Conservation (phyloP, 306 rosid genomes). For the Aeschynomene evenia region DNA sequence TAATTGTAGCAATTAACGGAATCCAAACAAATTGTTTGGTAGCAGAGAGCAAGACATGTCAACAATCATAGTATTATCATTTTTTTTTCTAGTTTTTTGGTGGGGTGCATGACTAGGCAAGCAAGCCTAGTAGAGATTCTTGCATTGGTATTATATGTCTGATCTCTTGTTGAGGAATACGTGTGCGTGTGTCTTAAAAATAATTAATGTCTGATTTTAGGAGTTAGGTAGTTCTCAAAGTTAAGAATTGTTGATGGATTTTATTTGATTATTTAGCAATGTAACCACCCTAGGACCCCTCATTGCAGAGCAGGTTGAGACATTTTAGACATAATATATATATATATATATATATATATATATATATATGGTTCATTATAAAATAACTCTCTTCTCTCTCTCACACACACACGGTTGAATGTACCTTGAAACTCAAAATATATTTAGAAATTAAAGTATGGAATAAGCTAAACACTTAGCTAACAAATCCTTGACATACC, state of each 20-base stretch:
- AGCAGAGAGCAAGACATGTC: slow-evolving; percentile 51
- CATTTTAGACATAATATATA: slow-evolving; percentile 3
- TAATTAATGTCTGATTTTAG: slow-evolving; percentile 12
- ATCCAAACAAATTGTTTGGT: slow-evolving; percentile 33
- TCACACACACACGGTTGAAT: neutral
- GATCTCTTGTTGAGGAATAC: slow-evolving; percentile 41
- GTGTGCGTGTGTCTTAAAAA: slow-evolving; percentile 42
- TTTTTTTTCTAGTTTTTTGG: slow-evolving; percentile 40
- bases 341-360: neutral
- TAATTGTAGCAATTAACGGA: neutral
- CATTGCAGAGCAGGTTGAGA: slow-evolving; percentile 15
- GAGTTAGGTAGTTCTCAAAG: slow-evolving; percentile 20
- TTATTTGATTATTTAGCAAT: slow-evolving; percentile 30
- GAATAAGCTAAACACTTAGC: slow-evolving; percentile 21
- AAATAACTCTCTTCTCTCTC: neutral
- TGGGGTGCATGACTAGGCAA: slow-evolving; percentile 54
- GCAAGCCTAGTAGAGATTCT: slow-evolving; percentile 2
- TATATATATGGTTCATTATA: neutral
- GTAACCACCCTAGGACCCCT: slow-evolving; percentile 42
- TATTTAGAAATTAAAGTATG: neutral
- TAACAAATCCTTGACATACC: slow-evolving; percentile 52
- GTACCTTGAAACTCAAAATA: slow-evolving; percentile 16
- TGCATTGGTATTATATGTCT: slow-evolving; percentile 25
- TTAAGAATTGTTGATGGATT: slow-evolving; percentile 26
- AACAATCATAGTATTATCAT: slow-evolving; percentile 51